These are phyloP conservation scores for Vigna trinervia DNA, from an alignment of 306 rosid genomes.

Conservation along the genomic window DNA sequence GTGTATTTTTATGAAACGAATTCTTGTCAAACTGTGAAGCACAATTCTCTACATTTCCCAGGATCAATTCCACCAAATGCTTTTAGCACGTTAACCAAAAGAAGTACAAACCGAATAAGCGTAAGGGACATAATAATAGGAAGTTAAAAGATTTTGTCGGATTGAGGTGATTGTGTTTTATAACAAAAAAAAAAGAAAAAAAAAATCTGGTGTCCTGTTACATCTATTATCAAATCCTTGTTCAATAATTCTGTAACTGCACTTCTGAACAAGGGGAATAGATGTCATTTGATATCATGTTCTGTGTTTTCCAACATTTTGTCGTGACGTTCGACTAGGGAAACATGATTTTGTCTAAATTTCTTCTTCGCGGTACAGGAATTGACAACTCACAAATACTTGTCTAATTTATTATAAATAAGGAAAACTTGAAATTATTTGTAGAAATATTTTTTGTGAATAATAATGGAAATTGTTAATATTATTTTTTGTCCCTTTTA, in stretches of 20 bases:
- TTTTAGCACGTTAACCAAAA: background rate
- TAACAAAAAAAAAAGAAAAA: no score
- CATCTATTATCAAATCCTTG: background rate
- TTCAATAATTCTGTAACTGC: slow-evolving; percentile 2
- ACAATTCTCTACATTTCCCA: background rate
- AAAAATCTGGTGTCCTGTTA: background rate
- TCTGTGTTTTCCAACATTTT: background rate
- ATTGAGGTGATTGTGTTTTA: no score
- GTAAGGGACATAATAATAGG: background rate
- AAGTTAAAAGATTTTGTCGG: background rate
- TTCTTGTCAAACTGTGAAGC: background rate
- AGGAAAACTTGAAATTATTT: no score
- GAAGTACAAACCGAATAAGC: background rate
- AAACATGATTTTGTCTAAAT: background rate
- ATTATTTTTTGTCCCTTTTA: no score
- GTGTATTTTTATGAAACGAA: background rate
- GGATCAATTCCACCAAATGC: background rate
- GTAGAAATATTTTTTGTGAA: no score
- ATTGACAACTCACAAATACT: no score
- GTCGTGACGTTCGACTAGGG: background rate
- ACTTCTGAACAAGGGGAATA: background rate
- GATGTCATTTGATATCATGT: background rate
- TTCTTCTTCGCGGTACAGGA: no score
- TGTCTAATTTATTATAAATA: no score
- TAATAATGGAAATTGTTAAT: no score